These are phyloP conservation scores for Ustilago loliicola DNA, from an alignment of 1,284 basidiomycete species.

Conservation along the genomic window DNA sequence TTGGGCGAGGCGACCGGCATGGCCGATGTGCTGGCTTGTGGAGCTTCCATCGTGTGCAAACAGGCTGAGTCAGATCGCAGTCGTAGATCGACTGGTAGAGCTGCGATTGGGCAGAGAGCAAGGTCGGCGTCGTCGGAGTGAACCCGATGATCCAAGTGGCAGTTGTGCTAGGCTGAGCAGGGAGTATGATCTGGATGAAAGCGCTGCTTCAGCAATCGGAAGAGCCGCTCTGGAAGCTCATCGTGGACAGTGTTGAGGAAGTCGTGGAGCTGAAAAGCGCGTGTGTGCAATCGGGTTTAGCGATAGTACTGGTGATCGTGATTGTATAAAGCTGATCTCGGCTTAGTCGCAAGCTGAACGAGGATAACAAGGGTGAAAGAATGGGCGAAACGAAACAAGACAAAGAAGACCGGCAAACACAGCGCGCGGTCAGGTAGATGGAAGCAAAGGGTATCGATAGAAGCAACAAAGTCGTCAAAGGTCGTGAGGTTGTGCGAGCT, in stretches of 20 bases:
- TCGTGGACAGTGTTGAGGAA: not conserved
- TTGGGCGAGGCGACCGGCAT: not conserved
- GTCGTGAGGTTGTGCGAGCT: conserved; percentile 16
- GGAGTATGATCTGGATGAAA: no score
- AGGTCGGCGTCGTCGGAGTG: no score
- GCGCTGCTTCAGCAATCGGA: conserved; percentile 6
- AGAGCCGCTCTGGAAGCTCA: conserved; percentile 9
- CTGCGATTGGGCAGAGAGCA: no score
- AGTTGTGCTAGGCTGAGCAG: not conserved
- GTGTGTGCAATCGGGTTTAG: not conserved
- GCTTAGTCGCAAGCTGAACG: not conserved
- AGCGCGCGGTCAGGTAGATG: not conserved
- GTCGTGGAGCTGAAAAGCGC: not conserved
- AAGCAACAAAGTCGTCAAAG: conserved; percentile 22
- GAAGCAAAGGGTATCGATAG: conserved; percentile 15
- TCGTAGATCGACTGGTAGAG: not conserved
- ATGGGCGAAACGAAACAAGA: not conserved
- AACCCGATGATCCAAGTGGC: no score
- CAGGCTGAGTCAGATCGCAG: not conserved
- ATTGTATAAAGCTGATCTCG: not conserved
- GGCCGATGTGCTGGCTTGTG: conserved; percentile 6
- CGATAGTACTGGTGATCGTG: not conserved
- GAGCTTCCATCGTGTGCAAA: conserved; percentile 5
- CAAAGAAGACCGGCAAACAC: not conserved
- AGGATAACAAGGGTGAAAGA: not conserved